These are phyloP conservation scores for Arabidopsis lyrata DNA, from an alignment of 441 rosid species.

Conservation along the genomic window DNA sequence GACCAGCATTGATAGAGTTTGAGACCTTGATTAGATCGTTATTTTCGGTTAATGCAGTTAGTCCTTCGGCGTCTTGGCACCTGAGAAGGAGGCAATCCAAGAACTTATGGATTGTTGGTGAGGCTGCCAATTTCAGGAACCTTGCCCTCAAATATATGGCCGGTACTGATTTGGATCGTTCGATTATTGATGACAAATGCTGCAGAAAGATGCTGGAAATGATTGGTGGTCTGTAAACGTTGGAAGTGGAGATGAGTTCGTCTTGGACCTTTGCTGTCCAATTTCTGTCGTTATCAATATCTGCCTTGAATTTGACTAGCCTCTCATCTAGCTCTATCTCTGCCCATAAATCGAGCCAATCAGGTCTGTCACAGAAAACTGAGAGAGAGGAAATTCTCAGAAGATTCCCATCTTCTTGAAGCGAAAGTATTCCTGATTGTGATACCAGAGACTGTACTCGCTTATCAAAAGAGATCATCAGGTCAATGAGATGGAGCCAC, in stretches of 20 bases:
- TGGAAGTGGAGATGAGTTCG: slow-evolving; percentile 59
- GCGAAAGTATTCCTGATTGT: slow-evolving; percentile 79
- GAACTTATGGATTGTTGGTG: slow-evolving; percentile 61
- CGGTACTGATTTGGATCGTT: slow-evolving; percentile 77
- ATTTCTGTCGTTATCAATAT: slow-evolving; percentile 64
- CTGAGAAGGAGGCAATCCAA: slow-evolving; percentile 70
- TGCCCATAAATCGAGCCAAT: slow-evolving; percentile 95
- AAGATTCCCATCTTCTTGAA: slow-evolving; percentile 72
- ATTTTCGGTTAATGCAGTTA: slow-evolving; percentile 86
- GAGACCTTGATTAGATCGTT: slow-evolving; percentile 81
- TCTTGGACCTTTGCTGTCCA: slow-evolving; percentile 79
- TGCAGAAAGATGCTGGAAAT: slow-evolving; percentile 62
- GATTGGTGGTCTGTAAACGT: slow-evolving; percentile 71
- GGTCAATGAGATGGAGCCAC: slow-evolving; percentile 89
- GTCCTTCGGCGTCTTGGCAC: slow-evolving; percentile 96
- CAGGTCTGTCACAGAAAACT: slow-evolving; percentile 85
- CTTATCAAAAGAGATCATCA: slow-evolving; percentile 88
- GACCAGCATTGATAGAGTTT: slow-evolving; percentile 72
- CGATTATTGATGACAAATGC: slow-evolving; percentile 63
- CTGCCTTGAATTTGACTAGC: slow-evolving; percentile 64
- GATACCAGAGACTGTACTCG: slow-evolving; percentile 71
- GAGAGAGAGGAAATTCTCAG: slow-evolving; percentile 78
- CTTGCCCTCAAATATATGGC: slow-evolving; percentile 62
- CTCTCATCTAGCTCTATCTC: slow-evolving; percentile 76
- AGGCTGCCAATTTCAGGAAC: slow-evolving; percentile 73